phyloP scores from a whole-genome alignment of 805 yeast species.

The Clavispora vitiphila region DNA sequence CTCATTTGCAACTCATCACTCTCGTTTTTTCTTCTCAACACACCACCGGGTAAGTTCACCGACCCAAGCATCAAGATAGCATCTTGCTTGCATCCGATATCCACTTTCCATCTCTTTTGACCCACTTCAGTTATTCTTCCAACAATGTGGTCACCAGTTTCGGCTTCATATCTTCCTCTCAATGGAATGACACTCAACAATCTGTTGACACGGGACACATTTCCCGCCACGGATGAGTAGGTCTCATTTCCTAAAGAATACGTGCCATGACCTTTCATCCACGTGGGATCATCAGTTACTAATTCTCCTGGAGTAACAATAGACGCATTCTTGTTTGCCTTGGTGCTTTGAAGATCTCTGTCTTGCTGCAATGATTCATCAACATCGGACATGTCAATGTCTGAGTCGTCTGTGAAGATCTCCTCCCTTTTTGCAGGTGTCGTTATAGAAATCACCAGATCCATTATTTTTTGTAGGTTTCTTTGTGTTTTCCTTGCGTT shows the following conservation, averaged over 20 bases:
- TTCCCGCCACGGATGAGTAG: constrained; percentile 90
- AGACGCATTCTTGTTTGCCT: constrained; percentile 13
- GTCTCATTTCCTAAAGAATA: constrained; percentile 72
- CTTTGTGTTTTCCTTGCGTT: neutral
- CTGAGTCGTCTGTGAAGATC: constrained; percentile 26
- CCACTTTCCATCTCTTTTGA: constrained; percentile 92
- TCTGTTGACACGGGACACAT: constrained; percentile 78
- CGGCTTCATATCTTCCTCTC: constrained; percentile 85
- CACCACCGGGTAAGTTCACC: constrained; percentile 96
- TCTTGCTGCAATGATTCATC: constrained; percentile 17
- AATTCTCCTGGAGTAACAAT: constrained; percentile 94
- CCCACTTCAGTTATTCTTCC: constrained; percentile 95
- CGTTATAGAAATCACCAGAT: constrained; percentile 33
- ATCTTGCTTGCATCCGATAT: constrained; percentile 90
- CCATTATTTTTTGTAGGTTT: constrained; percentile 2
- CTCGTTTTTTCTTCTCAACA: constrained; percentile 87
- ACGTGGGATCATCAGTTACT: constrained; percentile 89
- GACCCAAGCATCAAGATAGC: constrained; percentile 92
- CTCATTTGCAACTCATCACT: constrained; percentile 97
- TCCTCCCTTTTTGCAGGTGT: constrained; percentile 19
- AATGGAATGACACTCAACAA: constrained; percentile 81
- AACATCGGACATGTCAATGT: constrained; percentile 38
- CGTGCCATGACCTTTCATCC: constrained; percentile 99
- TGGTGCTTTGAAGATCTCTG: constrained; percentile 13
- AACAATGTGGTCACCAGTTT: constrained; percentile 92